Conservation (phyloP, 2,329 filamentous ascomycete species). For the Aureobasidium leucospermi region DNA sequence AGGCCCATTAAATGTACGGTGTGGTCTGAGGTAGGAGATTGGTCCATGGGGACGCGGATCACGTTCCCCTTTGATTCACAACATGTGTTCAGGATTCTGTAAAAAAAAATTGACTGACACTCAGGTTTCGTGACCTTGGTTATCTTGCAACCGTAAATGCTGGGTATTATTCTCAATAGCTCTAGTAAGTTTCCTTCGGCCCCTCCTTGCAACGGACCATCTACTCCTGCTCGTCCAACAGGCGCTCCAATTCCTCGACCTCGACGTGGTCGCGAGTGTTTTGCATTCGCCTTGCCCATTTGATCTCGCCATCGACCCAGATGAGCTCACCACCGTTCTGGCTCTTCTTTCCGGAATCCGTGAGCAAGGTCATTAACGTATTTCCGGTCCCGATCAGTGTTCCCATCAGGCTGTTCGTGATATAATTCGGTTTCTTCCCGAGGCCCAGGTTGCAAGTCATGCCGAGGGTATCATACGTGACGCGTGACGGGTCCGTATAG, state of each 20-base stretch:
- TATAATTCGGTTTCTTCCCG: slow-evolving; percentile 24
- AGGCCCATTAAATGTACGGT: too few species aligned
- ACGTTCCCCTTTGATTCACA: too few species aligned
- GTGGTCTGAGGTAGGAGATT: too few species aligned
- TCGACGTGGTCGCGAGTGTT: slow-evolving; percentile 30
- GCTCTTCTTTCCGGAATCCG: slow-evolving; percentile 17
- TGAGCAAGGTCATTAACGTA: slow-evolving; percentile 21
- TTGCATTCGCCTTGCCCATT: slow-evolving; percentile 30
- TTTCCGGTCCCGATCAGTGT: slow-evolving; percentile 10
- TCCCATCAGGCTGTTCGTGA: slow-evolving; percentile 15
- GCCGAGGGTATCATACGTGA: slow-evolving; percentile 26
- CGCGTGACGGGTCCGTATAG: slow-evolving; percentile 27
- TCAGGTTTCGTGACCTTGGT: too few species aligned
- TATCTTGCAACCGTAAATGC: too few species aligned
- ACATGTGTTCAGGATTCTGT: too few species aligned
- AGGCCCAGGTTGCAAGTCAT: slow-evolving; percentile 23
- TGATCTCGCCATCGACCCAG: slow-evolving; percentile 27
- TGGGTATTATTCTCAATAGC: too few species aligned
- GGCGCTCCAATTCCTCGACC: slow-evolving; percentile 21
- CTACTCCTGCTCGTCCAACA: slow-evolving; percentile 2
- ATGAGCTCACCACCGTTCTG: slow-evolving; percentile 34
- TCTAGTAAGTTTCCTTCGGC: not conserved
- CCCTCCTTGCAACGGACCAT: not conserved
- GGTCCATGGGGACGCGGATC: too few species aligned
- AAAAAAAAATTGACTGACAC: too few species aligned